These are phyloP conservation scores for Avena eriantha DNA, from an alignment of 176 grass and related monocot species.

Conservation along the genomic window DNA sequence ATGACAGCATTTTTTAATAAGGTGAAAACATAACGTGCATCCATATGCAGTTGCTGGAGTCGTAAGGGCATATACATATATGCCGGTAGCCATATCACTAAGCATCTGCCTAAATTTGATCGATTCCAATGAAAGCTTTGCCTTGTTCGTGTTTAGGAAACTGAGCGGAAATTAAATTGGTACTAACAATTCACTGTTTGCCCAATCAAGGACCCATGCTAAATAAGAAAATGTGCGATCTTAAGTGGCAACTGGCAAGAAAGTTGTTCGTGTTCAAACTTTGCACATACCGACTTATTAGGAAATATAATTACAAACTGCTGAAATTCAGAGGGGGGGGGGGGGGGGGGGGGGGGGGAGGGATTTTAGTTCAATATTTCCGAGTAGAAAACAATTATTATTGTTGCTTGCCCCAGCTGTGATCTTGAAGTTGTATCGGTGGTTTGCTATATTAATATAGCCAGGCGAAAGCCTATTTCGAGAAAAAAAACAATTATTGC, in stretches of 20 bases:
- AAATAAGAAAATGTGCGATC: background rate
- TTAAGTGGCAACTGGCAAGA: background rate
- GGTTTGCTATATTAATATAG: too few species aligned
- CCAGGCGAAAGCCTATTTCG: too few species aligned
- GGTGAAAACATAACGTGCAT: background rate
- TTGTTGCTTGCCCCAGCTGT: too few species aligned
- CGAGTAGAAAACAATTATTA: background rate
- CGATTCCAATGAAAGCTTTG: background rate
- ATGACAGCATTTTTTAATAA: background rate
- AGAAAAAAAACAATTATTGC: background rate
- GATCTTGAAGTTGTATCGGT: too few species aligned
- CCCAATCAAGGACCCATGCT: background rate
- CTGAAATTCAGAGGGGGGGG: background rate
- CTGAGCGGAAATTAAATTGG: background rate
- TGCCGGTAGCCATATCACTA: background rate
- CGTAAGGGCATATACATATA: background rate
- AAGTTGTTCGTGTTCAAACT: background rate
- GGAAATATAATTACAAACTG: background rate
- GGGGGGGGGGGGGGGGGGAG: background rate
- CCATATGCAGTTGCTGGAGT: slow-evolving; percentile 3
- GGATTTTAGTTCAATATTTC: background rate
- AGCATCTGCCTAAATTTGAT: background rate
- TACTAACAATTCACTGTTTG: background rate
- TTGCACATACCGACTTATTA: background rate
- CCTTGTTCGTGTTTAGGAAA: background rate